These are phyloP conservation scores for Cyclanthera cordifolia DNA, from an alignment of 306 rosid species.

Conservation along the genomic window DNA sequence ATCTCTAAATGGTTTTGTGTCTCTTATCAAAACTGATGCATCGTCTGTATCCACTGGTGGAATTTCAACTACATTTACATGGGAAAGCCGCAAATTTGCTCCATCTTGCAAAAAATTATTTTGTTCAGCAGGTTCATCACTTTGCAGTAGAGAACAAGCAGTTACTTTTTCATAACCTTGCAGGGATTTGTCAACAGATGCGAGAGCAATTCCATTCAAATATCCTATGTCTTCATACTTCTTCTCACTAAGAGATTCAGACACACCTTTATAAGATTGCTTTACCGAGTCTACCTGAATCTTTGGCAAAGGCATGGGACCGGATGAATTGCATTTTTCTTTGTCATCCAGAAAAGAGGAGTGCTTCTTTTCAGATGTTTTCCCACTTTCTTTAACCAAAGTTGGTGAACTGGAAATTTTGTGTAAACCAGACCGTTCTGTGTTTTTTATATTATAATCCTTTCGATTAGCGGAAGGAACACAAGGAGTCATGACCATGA, in stretches of 20 bases:
- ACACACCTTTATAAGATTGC: slow-evolving; percentile 3
- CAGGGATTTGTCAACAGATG: too few species aligned
- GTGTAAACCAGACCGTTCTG: slow-evolving; percentile 1
- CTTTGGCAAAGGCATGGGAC: slow-evolving; percentile 16
- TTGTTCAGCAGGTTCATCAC: too few species aligned
- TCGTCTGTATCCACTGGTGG: slow-evolving; percentile 18
- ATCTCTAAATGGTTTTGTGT: slow-evolving; percentile 21
- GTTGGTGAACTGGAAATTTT: slow-evolving; percentile 25
- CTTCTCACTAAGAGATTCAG: too few species aligned
- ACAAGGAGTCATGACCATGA: slow-evolving; percentile 22
- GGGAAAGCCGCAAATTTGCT: slow-evolving; percentile 15
- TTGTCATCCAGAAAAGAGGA: slow-evolving; percentile 20
- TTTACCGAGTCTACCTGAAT: slow-evolving; percentile 20
- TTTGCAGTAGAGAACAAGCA: too few species aligned
- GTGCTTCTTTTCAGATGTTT: slow-evolving; percentile 16
- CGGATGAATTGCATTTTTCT: slow-evolving; percentile 19
- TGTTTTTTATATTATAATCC: slow-evolving; percentile 26
- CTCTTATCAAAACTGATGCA: slow-evolving; percentile 8
- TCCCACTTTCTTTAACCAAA: slow-evolving; percentile 20
- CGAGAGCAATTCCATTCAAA: too few species aligned
- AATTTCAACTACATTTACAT: slow-evolving; percentile 22
- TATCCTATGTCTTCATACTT: too few species aligned
- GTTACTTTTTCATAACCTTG: too few species aligned
- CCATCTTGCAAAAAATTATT: not conserved
- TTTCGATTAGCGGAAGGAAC: slow-evolving; percentile 24